Evolutionary conservation across 306 rosid species (phyloP), one percentile per base, ranked within the genome.

Genomic region (Corylus heterophylla): DNA sequence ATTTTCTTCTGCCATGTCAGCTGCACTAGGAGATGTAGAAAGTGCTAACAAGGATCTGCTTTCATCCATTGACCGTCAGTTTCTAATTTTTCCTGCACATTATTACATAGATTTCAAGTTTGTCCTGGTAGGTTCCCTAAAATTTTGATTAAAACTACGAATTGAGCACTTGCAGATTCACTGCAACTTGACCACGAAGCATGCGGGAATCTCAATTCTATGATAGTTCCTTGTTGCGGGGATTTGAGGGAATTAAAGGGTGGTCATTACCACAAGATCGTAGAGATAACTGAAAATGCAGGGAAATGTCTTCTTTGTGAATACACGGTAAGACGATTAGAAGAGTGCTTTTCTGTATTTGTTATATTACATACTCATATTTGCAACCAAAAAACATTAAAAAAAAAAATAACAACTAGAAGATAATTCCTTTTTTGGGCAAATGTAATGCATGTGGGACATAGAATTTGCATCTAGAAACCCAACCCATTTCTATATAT

Each of bases 151-250:
- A 47, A 74, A 78, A 80, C 83, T 56, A 82, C 73, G 78, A 80
- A 55, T 74, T 72, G 51, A 71, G 68, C 54, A 45, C 71, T 67
- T 83, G 86, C 96, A 96, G 99, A 96, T 78, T 93, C 99, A 7
- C 88, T 93, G 82, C 93, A 86, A 91, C 99, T 93, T 69, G 99
- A 96, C 87, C 97, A 83, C 16, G 97, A 93, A 54, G 99, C 99
- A 27, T 91, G 98, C 47, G 97, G 87, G 73, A 96, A 93, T 78
- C 84, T 96, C 62, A 96, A 88, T 82, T 90, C 97, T 35, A 91
- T 87, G 91, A 86, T 93, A 29, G 79, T 80, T 74, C 99, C 99
- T 8, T 93, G 99, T 87, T 93, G 97, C 14, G 97, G 91, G 17
- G 97, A 91, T 85, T 62, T 96, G 77, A 92, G 93, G 74, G 98